phyloP scores from a whole-genome alignment of 371 early-diverging fungal species.

The Mortierella sp. region DNA sequence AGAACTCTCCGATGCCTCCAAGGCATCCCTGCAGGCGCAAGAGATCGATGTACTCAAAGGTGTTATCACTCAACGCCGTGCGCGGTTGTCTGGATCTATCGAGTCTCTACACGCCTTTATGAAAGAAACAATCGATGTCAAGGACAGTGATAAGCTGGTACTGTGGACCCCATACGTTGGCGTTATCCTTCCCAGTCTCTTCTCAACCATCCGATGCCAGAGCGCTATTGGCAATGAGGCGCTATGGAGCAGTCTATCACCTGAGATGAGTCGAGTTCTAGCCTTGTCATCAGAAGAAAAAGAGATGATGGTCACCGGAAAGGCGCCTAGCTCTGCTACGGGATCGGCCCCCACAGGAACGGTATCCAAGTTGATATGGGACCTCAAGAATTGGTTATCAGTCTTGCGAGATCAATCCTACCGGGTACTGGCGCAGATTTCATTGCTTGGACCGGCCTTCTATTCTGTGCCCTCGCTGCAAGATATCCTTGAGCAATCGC shows the following conservation, averaged over 20 bases:
- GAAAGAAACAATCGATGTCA: slow-evolving; percentile 35
- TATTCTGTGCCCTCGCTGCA: slow-evolving; percentile 53
- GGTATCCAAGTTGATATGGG: slow-evolving; percentile 8
- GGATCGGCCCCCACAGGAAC: neutral
- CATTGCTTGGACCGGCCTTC: slow-evolving; percentile 52
- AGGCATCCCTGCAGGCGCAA: neutral
- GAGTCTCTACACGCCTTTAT: slow-evolving; percentile 29
- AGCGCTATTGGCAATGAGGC: slow-evolving; percentile 20
- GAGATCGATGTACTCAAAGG: slow-evolving; percentile 16
- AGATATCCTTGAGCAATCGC: slow-evolving; percentile 22
- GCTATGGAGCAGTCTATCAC: slow-evolving; percentile 14
- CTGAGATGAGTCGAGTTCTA: slow-evolving; percentile 24
- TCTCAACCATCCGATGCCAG: slow-evolving; percentile 37
- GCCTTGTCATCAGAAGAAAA: slow-evolving; percentile 37
- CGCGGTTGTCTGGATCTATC: slow-evolving; percentile 22
- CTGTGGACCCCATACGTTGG: slow-evolving; percentile 33
- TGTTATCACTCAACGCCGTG: slow-evolving; percentile 21
- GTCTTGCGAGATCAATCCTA: slow-evolving; percentile 42
- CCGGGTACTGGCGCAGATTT: slow-evolving; percentile 48
- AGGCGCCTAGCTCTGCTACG: neutral
- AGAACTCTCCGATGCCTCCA: slow-evolving; percentile 17
- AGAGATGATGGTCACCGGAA: slow-evolving; percentile 39
- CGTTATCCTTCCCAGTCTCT: slow-evolving; percentile 26
- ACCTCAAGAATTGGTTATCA: slow-evolving; percentile 37
- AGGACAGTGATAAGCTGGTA: slow-evolving; percentile 13